Conservation (phyloP, 2,329 filamentous ascomycete species). For the Cladosporium sp. region DNA sequence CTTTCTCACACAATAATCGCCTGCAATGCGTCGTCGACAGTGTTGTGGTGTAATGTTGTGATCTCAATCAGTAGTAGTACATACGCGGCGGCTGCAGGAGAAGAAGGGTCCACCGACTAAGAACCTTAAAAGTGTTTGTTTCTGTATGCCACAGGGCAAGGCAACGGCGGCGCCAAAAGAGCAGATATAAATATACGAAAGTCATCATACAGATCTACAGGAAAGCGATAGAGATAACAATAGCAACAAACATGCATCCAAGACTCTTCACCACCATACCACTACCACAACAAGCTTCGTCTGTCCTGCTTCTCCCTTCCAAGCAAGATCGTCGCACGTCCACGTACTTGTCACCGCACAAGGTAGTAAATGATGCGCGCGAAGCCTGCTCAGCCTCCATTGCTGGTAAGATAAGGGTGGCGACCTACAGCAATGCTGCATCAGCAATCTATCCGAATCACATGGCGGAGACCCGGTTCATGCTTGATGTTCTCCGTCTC, state of each 20-base stretch:
- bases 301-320: background rate
- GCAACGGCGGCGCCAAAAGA: background rate
- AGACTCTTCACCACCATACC: background rate
- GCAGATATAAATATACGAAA: background rate
- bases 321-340: constrained; percentile 12
- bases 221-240: background rate
- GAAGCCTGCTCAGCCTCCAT: constrained; percentile 11
- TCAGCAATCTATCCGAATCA: background rate
- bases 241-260: constrained; percentile 2
- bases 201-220: background rate
- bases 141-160: background rate
- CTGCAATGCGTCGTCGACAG: background rate
- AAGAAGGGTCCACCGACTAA: background rate
- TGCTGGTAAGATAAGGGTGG: constrained; percentile 7
- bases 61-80: background rate
- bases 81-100: background rate
- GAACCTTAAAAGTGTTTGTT: constrained; percentile 1
- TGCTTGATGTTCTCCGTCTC: constrained; percentile 3
- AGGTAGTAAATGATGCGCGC: background rate
- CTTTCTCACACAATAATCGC: background rate
- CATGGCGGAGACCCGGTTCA: constrained; percentile 16
- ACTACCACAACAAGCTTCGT: background rate
- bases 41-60: background rate
- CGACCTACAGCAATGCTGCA: background rate
- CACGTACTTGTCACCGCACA: background rate